Evolutionary conservation across 441 rosid genomes (phyloP).

Genomic region (Codiaeum variegatum): DNA sequence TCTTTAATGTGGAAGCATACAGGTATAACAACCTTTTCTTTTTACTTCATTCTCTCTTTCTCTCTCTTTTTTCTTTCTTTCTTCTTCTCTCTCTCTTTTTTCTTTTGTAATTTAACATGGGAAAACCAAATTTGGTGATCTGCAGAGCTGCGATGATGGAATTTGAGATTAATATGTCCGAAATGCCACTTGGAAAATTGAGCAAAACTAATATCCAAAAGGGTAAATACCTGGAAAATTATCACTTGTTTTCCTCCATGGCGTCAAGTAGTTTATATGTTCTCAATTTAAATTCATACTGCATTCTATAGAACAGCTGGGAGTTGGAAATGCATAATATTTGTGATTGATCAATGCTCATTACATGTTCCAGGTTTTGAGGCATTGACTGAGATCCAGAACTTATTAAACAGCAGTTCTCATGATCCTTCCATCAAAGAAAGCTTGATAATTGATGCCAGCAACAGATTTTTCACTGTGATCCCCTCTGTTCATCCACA

Average conservation of each 20-base stretch:
- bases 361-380: slow-evolving; percentile 67
- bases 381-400: slow-evolving; percentile 90
- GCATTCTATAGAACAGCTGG: background rate
- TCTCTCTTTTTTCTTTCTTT: slow-evolving; percentile 7
- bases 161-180: slow-evolving; percentile 90
- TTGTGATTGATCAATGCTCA: slow-evolving; percentile 8
- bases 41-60: background rate
- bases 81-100: too few relatives aligned
- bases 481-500: slow-evolving; percentile 92
- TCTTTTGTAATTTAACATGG: slow-evolving; percentile 14
- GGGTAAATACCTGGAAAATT: slow-evolving; percentile 40
- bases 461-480: slow-evolving; percentile 88
- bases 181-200: slow-evolving; percentile 98
- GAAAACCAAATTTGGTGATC: slow-evolving; percentile 23
- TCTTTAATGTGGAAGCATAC: slow-evolving; percentile 89
- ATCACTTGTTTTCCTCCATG: slow-evolving; percentile 9
- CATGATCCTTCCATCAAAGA: slow-evolving; percentile 59
- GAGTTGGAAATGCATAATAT: slow-evolving; percentile 1
- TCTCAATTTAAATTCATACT: slow-evolving; percentile 17
- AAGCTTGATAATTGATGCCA: slow-evolving; percentile 81
- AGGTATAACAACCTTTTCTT: slow-evolving; percentile 34
- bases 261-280: background rate
- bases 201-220: slow-evolving; percentile 84
- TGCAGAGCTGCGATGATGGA: slow-evolving; percentile 98
- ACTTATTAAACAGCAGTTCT: slow-evolving; percentile 46